Base-by-base conservation (phyloP, 2,329 filamentous ascomycete species). In the Capronia epimyces region DNA sequence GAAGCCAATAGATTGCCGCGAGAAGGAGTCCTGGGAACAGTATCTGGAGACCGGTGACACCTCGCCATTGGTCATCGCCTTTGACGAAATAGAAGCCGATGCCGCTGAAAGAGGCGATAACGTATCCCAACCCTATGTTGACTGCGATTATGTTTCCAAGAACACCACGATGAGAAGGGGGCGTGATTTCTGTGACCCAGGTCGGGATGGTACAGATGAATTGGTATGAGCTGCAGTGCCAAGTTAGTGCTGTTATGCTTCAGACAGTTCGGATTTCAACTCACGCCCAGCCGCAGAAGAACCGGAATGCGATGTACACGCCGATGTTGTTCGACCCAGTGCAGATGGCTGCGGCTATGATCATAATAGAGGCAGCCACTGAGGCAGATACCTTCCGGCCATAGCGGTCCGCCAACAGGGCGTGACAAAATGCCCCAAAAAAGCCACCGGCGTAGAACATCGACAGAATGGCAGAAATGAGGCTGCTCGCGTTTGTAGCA, bases 181-280 rank as follows among this genome's bases (percentile, higher is more conserved):
- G 91, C 0, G 90, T 84, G 22, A 95, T 80, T 69, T 97, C 93
- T 40, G 88, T 90, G 60, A 97, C 89, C 46, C 46, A 49, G 12
- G 21, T 20, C 15, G 46, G 46, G 5, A 47, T 25, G 36, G 18
- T 25, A 16, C 25, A 42, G 13, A 49, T 20, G 24, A 22, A 20
- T 24, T 49, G 46, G 29, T 24, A 43, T 9, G n/a, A 29, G 8
- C 46, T 49, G 27, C 9, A 39, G 15, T 5, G 21, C 10, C 5
- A 42, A 21, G 13, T 18, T 34, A 25, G 32, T 18, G 6, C 7
- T 22, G 10, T 21, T 7, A 16, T 22, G 18, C 9, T 34, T 31
- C 15, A 2, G n/a, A 24, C 20, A 43, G 21, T 6, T 21, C 15
- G 16, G 12, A 18, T 20, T 6, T 20, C 42, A 9, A 52, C 49